Conservation (phyloP, 139 green algal genomes). For the Micractinium sp. region DNA sequence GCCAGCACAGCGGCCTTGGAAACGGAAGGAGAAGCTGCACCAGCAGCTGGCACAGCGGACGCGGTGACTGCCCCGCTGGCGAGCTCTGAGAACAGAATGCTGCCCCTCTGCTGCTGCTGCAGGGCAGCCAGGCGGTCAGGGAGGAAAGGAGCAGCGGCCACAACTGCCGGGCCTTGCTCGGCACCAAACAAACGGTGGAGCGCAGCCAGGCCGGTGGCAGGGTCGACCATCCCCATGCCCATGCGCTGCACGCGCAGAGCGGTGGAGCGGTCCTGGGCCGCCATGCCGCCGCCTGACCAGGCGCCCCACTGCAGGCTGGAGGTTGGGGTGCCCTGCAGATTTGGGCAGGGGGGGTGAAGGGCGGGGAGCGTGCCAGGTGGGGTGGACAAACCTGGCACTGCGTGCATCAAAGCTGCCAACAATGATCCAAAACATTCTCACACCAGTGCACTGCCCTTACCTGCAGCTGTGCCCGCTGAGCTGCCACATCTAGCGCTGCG, state of each 20-base stretch:
- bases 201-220: slow-evolving; percentile 37
- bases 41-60: too few species aligned
- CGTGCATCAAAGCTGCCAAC: neutral
- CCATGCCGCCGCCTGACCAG: slow-evolving; percentile 57
- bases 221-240: slow-evolving; percentile 67
- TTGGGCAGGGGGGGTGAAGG: neutral
- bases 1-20: neutral
- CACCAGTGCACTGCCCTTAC: neutral
- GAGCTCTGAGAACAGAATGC: slow-evolving; percentile 7
- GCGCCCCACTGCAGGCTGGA: slow-evolving; percentile 62
- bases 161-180: neutral
- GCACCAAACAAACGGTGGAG: slow-evolving; percentile 1
- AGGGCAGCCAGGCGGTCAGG: neutral
- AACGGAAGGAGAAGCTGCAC: neutral
- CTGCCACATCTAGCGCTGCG: slow-evolving; percentile 62
- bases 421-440: neutral
- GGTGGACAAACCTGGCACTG: neutral
- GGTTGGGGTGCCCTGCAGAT: slow-evolving; percentile 17
- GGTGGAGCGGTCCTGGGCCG: slow-evolving; percentile 51
- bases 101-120: neutral
- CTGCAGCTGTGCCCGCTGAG: neutral
- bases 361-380: neutral
- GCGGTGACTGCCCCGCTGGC: neutral
- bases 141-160: slow-evolving; percentile 42
- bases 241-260: slow-evolving; percentile 65